Base-by-base conservation (phyloP, 2,329 filamentous ascomycete genomes). In the Trichoderma asperellum region DNA sequence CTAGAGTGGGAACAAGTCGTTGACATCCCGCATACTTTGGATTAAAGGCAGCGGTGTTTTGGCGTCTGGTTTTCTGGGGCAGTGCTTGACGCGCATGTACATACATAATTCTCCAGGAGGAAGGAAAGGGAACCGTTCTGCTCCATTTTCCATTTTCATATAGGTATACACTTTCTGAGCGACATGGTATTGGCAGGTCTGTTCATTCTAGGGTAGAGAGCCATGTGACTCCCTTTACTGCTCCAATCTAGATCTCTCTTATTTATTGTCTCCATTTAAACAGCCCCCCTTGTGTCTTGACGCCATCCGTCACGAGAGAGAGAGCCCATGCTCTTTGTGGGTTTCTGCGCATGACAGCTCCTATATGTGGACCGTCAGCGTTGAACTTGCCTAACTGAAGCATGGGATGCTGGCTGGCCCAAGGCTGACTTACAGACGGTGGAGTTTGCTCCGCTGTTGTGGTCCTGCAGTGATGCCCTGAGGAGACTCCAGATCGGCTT, bases 1-100 rank as follows among this genome's bases (percentile, higher is more conserved):
- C 81, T 97, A 75, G 72, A 60, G 49, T 21, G 35, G 49, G 37
- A 34, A 37, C 47, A 57, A 35, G 18, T n/a, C 55, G 21, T 53
- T 58, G 32, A 55, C 49, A 56, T 59, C 43, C 53, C 55, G 55
- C 32, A 27, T n/a, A 67, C 63, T 67, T 49, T 70, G 68, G 57
- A 68, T 70, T 47, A 21, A 58, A 62, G 63, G 64, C 64, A 68
- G 56, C 49, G 68, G 68, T 49, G 68, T 70, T 49, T 59, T 24
- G 68, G 68, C 68, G 68, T 70, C 64, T 68, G 47, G 56, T 43
- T 55, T 60, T 62, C 52, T 62, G 27, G 34, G 64, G 47, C 3
- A 21, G 32, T n/a, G 24, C 16, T 49, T 56, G 53, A 34, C 37
- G 49, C 37, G 49, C 32, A 32, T 24, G 55, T 49, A 59, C 63